A percentile compares a stretch with the other conserved stretches of the same genome.
These are phyloP conservation scores for Allium sativum DNA, from an alignment of 106 monocot species.

Conservation along the genomic window DNA sequence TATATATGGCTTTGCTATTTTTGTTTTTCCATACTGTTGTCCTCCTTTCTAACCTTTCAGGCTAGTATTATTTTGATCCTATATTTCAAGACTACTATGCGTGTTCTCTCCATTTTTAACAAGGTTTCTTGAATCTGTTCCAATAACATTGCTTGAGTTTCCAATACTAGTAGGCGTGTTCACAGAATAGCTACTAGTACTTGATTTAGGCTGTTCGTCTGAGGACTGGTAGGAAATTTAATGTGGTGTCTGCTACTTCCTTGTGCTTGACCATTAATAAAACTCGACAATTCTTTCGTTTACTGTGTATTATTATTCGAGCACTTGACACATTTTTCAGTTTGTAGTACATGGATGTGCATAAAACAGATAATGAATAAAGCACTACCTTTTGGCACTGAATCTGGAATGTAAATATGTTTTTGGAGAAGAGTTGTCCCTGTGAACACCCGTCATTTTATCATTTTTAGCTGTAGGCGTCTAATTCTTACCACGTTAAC, in stretches of 20 bases:
- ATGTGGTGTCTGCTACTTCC: background rate
- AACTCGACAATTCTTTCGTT: background rate
- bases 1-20: too few species aligned
- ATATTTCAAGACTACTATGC: background rate
- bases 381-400: constrained; percentile 7
- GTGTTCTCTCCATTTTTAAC: background rate
- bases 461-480: too few species aligned
- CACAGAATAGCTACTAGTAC: background rate
- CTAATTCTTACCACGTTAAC: too few species aligned
- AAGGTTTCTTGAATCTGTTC: background rate
- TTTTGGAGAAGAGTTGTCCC: constrained; percentile 55
- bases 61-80: too few species aligned
- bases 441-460: too few species aligned
- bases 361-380: background rate
- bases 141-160: background rate
- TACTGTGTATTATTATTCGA: background rate
- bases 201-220: background rate
- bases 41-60: too few species aligned
- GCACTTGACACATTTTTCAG: background rate
- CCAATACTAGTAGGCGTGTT: background rate
- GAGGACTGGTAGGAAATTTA: background rate
- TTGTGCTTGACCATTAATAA: background rate
- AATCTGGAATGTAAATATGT: constrained; percentile 12
- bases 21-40: too few species aligned
- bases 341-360: too few species aligned